phyloP scores from a whole-genome alignment of 139 green algal genomes.

The Tetraselmis chui region DNA sequence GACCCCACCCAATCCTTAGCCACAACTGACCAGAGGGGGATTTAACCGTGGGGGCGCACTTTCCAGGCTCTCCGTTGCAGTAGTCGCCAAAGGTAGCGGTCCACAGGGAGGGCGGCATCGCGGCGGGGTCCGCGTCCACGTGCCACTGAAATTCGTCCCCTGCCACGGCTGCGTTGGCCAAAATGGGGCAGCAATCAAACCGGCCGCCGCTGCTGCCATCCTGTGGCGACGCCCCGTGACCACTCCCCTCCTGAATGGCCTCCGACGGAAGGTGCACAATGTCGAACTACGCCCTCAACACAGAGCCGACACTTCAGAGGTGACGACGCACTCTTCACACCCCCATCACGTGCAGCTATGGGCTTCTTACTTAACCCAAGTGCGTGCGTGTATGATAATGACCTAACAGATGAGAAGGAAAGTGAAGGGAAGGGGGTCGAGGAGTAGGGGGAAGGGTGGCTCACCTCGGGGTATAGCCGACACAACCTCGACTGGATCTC shows the following conservation, averaged over 20 bases:
- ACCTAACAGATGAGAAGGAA: too few species aligned
- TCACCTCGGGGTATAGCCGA: constrained; percentile 59
- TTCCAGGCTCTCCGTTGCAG: constrained; percentile 47
- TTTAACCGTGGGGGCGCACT: background rate
- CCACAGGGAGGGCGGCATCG: constrained; percentile 37
- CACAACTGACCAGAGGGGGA: background rate
- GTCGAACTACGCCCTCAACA: constrained; percentile 3
- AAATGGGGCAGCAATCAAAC: constrained; percentile 56
- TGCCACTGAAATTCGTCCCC: constrained; percentile 72
- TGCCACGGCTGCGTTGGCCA: constrained; percentile 73
- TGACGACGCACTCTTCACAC: too few species aligned
- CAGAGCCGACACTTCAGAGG: background rate
- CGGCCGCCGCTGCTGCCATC: background rate
- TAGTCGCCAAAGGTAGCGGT: constrained; percentile 55
- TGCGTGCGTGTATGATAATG: too few species aligned
- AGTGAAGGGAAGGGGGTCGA: too few species aligned
- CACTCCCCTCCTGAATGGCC: constrained; percentile 42
- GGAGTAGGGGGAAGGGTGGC: background rate
- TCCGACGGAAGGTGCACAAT: constrained; percentile 70
- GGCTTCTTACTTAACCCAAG: too few species aligned
- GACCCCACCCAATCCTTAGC: background rate
- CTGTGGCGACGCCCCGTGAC: background rate
- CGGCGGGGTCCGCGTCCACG: constrained; percentile 72
- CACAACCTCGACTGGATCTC: constrained; percentile 65
- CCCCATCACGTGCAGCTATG: too few species aligned